phyloP scores from a whole-genome alignment of 345 rosid genomes.

The Firmiana major region DNA sequence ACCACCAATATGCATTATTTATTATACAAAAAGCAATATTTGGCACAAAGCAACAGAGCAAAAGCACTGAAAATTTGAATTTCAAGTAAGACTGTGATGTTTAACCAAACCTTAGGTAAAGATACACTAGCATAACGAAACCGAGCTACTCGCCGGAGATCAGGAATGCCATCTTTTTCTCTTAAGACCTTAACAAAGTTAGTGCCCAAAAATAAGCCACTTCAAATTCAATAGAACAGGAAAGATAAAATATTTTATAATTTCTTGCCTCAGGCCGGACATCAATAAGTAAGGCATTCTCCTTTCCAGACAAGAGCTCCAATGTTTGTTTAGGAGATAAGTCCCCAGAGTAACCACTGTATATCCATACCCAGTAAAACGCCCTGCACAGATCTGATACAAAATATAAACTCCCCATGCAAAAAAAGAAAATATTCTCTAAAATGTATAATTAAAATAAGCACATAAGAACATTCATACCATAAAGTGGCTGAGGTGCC shows the following conservation, averaged over 20 bases:
- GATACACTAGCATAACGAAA: constrained; percentile 75
- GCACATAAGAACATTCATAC: constrained; percentile 55
- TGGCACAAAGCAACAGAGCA: constrained; percentile 8
- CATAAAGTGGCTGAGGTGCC: constrained; percentile 73
- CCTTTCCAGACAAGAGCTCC: constrained; percentile 64
- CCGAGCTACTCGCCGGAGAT: constrained; percentile 83
- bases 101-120: constrained; percentile 68
- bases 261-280: constrained; percentile 93
- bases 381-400: constrained; percentile 90
- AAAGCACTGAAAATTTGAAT: constrained; percentile 14
- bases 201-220: constrained; percentile 10
- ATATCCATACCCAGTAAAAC: constrained; percentile 67
- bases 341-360: constrained; percentile 88
- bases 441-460: constrained; percentile 4
- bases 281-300: constrained; percentile 74
- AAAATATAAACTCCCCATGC: constrained; percentile 43
- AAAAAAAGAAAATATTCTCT: constrained; percentile 20
- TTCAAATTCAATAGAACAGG: not conserved
- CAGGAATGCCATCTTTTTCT: constrained; percentile 89
- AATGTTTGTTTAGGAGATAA: constrained; percentile 69
- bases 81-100: constrained; percentile 15
- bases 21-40: constrained; percentile 9
- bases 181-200: constrained; percentile 55
- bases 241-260: constrained; percentile 26
- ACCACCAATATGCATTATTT: not conserved